phyloP scores from a whole-genome alignment of 306 rosid species.

The Prunus dulcis region DNA sequence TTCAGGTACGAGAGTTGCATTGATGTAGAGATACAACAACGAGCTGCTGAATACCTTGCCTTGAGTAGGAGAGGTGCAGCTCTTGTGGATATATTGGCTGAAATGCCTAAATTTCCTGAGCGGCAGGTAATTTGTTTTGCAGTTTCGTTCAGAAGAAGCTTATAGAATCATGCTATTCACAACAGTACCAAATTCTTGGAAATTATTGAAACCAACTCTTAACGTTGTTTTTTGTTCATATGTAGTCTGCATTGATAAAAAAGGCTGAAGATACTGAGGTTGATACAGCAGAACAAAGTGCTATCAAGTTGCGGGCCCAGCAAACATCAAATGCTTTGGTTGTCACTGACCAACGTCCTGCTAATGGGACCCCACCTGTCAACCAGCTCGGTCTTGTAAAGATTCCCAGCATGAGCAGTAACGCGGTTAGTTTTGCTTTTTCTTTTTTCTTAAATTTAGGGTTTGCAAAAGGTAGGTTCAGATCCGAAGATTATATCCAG shows the following conservation, averaged over 20 bases:
- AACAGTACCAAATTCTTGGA: slow-evolving; percentile 4
- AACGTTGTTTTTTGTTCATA: slow-evolving; percentile 18
- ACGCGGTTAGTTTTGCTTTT: slow-evolving; percentile 45
- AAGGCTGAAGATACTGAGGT: slow-evolving; percentile 93
- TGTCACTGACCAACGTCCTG: slow-evolving; percentile 71
- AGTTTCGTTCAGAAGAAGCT: slow-evolving; percentile 10
- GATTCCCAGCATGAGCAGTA: slow-evolving; percentile 62
- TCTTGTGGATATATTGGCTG: slow-evolving; percentile 85
- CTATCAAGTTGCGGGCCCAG: slow-evolving; percentile 77
- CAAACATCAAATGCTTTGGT: slow-evolving; percentile 92
- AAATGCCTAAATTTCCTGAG: slow-evolving; percentile 99
- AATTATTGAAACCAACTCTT: slow-evolving; percentile 11
- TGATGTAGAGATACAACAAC: slow-evolving; percentile 97
- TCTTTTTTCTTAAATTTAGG: background rate
- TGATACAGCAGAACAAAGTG: slow-evolving; percentile 96
- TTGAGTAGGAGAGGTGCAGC: slow-evolving; percentile 91
- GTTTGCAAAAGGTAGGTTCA: background rate
- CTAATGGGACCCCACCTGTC: slow-evolving; percentile 58
- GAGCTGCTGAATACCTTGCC: slow-evolving; percentile 93
- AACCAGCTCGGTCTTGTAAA: slow-evolving; percentile 76
- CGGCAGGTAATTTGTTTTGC: slow-evolving; percentile 67
- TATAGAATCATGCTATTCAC: slow-evolving; percentile 22
- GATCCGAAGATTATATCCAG: background rate
- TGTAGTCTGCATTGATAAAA: slow-evolving; percentile 89
- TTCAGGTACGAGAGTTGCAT: slow-evolving; percentile 95